Percentiles rank a stretch among this genome's conserved stretches.
These are phyloP conservation scores for Secale cereale DNA, from an alignment of 176 grass and related monocot genomes.

Conservation along the genomic window DNA sequence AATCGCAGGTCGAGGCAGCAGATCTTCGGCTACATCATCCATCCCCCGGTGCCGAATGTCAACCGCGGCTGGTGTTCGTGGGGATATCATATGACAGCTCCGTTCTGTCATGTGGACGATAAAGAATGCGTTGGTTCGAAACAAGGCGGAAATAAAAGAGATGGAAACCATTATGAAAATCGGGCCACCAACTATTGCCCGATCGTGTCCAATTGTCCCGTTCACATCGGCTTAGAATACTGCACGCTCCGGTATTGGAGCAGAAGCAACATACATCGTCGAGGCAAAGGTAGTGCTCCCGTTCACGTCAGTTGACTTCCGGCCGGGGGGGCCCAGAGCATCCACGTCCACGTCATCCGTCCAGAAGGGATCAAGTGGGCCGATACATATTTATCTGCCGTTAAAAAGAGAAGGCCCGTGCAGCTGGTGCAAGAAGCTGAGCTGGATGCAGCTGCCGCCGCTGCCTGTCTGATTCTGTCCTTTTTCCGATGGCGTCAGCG, in stretches of 20 bases:
- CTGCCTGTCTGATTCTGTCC: background rate
- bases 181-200: background rate
- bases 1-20: background rate
- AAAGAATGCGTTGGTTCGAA: background rate
- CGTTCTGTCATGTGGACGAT: background rate
- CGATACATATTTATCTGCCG: background rate
- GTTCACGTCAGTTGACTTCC: background rate
- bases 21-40: background rate
- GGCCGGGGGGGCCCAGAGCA: background rate
- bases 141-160: background rate
- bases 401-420: background rate
- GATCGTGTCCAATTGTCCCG: constrained; percentile 9
- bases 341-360: background rate
- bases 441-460: background rate
- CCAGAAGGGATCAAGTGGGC: background rate
- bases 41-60: constrained; percentile 1
- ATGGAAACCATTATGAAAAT: background rate
- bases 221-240: constrained; percentile 2
- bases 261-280: background rate
- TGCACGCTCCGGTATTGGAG: background rate
- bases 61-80: background rate
- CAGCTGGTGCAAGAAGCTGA: background rate
- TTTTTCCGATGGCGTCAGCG: background rate
- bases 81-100: constrained; percentile 19
- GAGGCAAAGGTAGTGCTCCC: background rate